A percentile compares a stretch with the other conserved stretches of the same genome.
Evolutionary conservation across 495 filamentous ascomycete species (phyloP).

Genomic region (Articulospora tetracladia): DNA sequence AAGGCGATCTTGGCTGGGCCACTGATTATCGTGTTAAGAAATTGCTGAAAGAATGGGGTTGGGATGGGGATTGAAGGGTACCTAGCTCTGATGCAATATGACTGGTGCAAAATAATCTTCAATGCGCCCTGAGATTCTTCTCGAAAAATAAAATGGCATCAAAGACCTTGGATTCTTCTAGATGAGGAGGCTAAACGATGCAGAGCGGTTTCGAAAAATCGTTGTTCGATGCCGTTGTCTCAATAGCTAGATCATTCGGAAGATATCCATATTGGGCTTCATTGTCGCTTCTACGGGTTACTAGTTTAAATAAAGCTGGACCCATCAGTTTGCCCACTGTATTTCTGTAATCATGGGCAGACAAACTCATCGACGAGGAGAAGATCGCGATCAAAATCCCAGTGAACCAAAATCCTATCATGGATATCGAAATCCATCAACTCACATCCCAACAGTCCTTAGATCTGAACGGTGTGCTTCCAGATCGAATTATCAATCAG

Average conservation of each 20-base stretch:
- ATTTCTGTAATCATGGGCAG: background rate
- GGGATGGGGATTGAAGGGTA: conserved; percentile 23
- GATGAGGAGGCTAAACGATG: background rate
- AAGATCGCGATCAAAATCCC: background rate
- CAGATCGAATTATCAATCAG: background rate
- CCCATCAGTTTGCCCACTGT: background rate
- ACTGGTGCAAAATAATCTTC: background rate
- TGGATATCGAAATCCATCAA: too few relatives aligned
- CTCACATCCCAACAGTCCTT: too few relatives aligned
- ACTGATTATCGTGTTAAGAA: conserved; percentile 58
- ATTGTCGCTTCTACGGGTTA: background rate
- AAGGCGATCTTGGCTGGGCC: conserved; percentile 58
- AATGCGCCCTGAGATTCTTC: background rate
- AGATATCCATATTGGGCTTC: background rate
- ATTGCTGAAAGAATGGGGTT: conserved; percentile 53
- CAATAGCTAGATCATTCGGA: conserved; percentile 7
- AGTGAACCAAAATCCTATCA: background rate
- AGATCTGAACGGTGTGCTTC: too few relatives aligned
- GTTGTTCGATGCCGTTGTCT: background rate
- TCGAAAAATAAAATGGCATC: background rate
- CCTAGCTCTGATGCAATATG: background rate
- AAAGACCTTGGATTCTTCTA: background rate
- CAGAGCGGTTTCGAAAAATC: conserved; percentile 1
- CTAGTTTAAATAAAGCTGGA: background rate
- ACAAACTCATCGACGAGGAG: background rate